These are phyloP conservation scores for Mycena galopus DNA, from an alignment of 768 basidiomycete genomes.

Conservation along the genomic window DNA sequence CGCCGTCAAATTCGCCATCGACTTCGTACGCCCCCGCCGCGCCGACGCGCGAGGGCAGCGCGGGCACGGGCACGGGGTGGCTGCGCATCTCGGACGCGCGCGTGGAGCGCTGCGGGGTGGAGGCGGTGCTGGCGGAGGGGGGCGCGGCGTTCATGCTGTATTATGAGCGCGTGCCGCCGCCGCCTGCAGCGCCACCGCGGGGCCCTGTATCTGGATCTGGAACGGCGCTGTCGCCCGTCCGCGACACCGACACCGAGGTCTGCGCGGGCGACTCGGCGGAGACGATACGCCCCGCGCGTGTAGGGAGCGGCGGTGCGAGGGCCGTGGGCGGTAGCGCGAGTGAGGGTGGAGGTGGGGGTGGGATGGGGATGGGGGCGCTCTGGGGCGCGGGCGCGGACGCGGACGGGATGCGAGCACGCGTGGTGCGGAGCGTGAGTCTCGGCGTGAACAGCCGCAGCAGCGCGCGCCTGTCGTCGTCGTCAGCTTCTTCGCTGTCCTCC, in stretches of 20 bases:
- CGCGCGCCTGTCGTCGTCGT: slow-evolving; percentile 16
- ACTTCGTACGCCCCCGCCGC: slow-evolving; percentile 40
- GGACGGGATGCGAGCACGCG: not conserved
- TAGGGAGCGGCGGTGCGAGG: not conserved
- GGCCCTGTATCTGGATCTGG: not conserved
- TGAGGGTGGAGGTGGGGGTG: not conserved
- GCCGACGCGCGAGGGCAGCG: slow-evolving; percentile 40
- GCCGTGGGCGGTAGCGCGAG: not conserved
- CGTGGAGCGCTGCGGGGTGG: slow-evolving; percentile 81
- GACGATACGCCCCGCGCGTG: slow-evolving; percentile 17
- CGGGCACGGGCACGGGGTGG: slow-evolving; percentile 77
- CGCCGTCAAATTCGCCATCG: slow-evolving; percentile 50
- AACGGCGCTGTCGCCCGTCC: too few relatives aligned
- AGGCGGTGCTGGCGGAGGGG: slow-evolving; percentile 80
- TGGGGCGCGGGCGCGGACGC: not conserved
- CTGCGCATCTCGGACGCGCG: slow-evolving; percentile 89
- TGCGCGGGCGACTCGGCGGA: slow-evolving; percentile 23
- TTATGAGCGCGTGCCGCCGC: slow-evolving; percentile 74
- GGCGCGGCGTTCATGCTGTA: slow-evolving; percentile 92
- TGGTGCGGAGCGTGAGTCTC: slow-evolving; percentile 31
- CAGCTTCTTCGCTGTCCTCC: not conserved
- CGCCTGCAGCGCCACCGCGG: not conserved
- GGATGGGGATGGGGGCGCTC: not conserved
- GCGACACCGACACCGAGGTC: too few relatives aligned
- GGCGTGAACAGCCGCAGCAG: slow-evolving; percentile 3